Conservation (phyloP, 2,329 filamentous ascomycete genomes). For the Colletotrichum ledebouriae region DNA sequence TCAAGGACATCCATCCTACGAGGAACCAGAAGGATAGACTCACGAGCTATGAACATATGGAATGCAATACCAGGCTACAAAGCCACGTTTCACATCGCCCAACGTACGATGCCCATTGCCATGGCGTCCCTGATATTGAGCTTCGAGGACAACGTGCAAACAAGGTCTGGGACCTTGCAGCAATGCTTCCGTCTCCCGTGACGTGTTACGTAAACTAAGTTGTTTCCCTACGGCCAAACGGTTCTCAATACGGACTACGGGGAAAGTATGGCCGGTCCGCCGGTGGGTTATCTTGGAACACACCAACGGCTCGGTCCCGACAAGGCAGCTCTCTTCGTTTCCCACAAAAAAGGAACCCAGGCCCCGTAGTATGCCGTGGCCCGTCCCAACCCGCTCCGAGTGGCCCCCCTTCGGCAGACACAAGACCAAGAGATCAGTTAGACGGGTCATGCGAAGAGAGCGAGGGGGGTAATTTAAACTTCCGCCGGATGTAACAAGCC, state of each 20-base stretch:
- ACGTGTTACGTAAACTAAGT: no score
- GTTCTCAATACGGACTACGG: neutral
- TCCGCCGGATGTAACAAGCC: no score
- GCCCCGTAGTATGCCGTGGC: neutral
- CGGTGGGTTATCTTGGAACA: no score
- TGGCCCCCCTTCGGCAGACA: neutral
- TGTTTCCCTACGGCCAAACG: neutral
- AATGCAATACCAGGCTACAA: constrained; percentile 40
- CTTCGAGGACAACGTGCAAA: neutral
- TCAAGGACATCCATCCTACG: constrained; percentile 37
- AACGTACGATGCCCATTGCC: neutral
- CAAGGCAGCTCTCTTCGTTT: no score
- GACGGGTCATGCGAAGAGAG: neutral
- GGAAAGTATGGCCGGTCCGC: neutral
- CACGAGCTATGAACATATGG: constrained; percentile 45
- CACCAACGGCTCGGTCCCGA: constrained; percentile 1
- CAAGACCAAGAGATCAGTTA: neutral
- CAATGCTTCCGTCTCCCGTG: no score
- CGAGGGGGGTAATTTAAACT: no score
- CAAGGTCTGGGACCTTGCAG: neutral
- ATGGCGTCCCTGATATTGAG: neutral
- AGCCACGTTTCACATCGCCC: constrained; percentile 13
- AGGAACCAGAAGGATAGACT: constrained; percentile 45
- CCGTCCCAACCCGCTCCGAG: neutral
- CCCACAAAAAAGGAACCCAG: neutral